Conservation (phyloP, 768 basidiomycete species). For the Tremella yokohamensis region DNA sequence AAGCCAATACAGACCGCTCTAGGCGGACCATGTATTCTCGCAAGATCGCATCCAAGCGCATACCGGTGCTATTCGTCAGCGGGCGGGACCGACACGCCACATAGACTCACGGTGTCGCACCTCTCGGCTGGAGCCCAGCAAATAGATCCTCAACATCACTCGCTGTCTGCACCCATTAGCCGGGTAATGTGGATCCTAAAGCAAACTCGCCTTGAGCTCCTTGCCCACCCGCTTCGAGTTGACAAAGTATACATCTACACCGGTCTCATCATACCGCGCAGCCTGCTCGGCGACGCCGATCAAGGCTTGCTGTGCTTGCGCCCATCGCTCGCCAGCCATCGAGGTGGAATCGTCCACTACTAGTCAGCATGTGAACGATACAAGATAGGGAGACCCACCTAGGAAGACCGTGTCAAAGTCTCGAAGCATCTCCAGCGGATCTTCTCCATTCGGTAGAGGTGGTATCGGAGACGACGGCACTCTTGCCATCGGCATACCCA, state of each 20-base stretch:
- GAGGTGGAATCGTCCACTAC: slow-evolving; percentile 38
- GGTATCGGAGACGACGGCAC: slow-evolving; percentile 3
- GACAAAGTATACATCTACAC: slow-evolving; percentile 47
- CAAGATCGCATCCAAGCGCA: slow-evolving; percentile 38
- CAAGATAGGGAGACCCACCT: slow-evolving; percentile 15
- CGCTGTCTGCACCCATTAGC: slow-evolving; percentile 13
- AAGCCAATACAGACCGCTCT: slow-evolving; percentile 17
- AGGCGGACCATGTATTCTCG: slow-evolving; percentile 43
- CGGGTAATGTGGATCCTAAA: not conserved
- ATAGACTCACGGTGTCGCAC: slow-evolving; percentile 43
- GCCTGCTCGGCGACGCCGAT: slow-evolving; percentile 44
- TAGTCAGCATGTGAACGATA: slow-evolving; percentile 9
- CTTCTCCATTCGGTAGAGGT: slow-evolving; percentile 18
- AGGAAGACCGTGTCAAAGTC: slow-evolving; percentile 44
- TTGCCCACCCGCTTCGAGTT: slow-evolving; percentile 43
- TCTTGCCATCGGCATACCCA: no score
- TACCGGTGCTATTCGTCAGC: slow-evolving; percentile 28
- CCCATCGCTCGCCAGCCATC: slow-evolving; percentile 46
- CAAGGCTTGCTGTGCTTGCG: slow-evolving; percentile 32
- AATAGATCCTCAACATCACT: slow-evolving; percentile 46
- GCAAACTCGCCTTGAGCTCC: slow-evolving; percentile 32
- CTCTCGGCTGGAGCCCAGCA: slow-evolving; percentile 37
- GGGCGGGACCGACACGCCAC: not conserved
- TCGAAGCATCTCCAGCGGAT: slow-evolving; percentile 38
- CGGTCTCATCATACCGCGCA: slow-evolving; percentile 34